Evolutionary conservation across 768 basidiomycete species (phyloP).

Genomic region (Amanita inopinata): DNA sequence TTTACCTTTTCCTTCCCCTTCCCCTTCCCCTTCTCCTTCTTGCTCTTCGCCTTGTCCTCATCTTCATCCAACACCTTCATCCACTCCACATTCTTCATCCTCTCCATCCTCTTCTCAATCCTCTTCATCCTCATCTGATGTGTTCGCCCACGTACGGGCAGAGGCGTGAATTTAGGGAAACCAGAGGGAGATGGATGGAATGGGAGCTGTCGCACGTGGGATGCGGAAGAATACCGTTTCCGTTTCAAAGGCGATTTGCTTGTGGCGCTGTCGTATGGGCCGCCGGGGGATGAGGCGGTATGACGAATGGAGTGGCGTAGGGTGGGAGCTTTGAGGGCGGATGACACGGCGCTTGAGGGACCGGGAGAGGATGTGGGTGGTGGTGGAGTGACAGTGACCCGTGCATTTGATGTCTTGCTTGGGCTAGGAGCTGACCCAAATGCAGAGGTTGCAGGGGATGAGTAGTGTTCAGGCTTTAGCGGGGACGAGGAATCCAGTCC

Average conservation of each 20-base stretch:
- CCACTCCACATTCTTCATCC: slow-evolving; percentile 23
- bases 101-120: slow-evolving; percentile 19
- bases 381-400: background rate
- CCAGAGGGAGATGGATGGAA: slow-evolving; percentile 15
- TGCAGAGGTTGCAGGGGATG: slow-evolving; percentile 3
- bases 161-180: slow-evolving; percentile 29
- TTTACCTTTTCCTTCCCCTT: background rate
- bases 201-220: slow-evolving; percentile 12
- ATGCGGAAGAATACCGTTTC: slow-evolving; percentile 8
- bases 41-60: slow-evolving; percentile 14
- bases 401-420: background rate
- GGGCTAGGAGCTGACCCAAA: background rate
- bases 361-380: slow-evolving; percentile 6
- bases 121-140: slow-evolving; percentile 26
- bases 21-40: slow-evolving; percentile 11
- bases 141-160: slow-evolving; percentile 28
- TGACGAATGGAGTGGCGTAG: background rate
- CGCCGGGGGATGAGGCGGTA: slow-evolving; percentile 3
- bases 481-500: background rate
- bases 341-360: slow-evolving; percentile 1
- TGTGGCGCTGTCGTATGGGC: background rate
- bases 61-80: slow-evolving; percentile 23
- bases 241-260: slow-evolving; percentile 5
- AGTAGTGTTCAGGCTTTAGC: background rate
- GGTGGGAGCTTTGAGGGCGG: background rate